Evolutionary conservation across 192 early-diverging fungal genomes (phyloP).

Genomic region (Backusella liffmaniae): DNA sequence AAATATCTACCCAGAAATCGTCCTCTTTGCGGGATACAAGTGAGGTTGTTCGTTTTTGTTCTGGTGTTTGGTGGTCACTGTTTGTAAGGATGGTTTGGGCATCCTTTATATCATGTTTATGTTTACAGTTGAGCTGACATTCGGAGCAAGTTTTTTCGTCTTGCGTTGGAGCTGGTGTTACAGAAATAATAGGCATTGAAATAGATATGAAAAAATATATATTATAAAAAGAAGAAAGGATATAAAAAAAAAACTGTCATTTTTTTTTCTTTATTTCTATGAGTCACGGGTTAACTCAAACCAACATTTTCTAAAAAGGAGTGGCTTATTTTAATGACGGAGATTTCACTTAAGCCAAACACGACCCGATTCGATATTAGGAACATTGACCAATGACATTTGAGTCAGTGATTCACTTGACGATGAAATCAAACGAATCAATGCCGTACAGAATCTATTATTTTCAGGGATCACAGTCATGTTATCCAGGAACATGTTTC

Average conservation of each 20-base stretch:
- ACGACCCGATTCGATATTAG: neutral
- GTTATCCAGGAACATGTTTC: neutral
- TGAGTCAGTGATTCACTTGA: neutral
- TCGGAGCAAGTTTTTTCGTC: neutral
- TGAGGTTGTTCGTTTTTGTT: conserved; percentile 15
- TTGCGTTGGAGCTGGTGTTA: neutral
- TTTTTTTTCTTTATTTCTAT: conserved; percentile 9
- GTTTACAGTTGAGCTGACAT: conserved; percentile 1
- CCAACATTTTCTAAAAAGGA: neutral
- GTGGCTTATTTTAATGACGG: conserved; percentile 7
- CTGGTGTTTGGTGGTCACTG: neutral
- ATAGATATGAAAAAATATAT: neutral
- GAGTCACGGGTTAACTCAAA: conserved; percentile 1
- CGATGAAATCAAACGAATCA: neutral
- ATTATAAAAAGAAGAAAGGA: neutral
- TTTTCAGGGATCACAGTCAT: neutral
- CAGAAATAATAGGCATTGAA: conserved; percentile 8
- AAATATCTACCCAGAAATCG: conserved; percentile 30
- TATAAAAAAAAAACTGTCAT: conserved; percentile 10
- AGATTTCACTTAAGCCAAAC: neutral
- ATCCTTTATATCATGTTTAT: conserved; percentile 2
- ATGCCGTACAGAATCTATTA: neutral
- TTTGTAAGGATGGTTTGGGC: neutral
- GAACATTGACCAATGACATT: conserved; percentile 1
- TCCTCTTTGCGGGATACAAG: conserved; percentile 22